Evolutionary conservation across 345 rosid species (phyloP), one percentile per base, ranked within the genome.

Genomic region (Citrus medica): DNA sequence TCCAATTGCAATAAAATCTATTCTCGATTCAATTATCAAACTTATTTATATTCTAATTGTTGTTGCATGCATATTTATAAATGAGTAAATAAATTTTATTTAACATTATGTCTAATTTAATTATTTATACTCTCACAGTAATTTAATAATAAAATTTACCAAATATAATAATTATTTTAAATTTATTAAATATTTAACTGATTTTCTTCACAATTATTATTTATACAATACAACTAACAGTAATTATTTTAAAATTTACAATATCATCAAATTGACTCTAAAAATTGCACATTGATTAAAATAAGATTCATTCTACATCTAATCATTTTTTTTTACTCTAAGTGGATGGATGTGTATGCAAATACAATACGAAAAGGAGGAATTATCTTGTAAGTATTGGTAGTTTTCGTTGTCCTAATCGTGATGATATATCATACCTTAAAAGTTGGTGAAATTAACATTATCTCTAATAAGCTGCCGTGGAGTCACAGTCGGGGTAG

Each of bases 401-500:
- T 76, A 24, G 33, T 22, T 53, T 13, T 46, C 4, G 17, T 46
- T 9, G 79, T 76, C 79, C 3, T 17, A 53, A 67, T 76, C 79
- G 5, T 35, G 72, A 64, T 64, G 71, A 33, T 55, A 66, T 24
- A 19, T 58, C 24, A n/a, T 76, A 67, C 55, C 79, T 51, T 67
- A 35, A 46, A 38, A 32, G 61, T 46, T 22, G 71, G 71, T 75
- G 62, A 5, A 17, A 27, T 75, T 16, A 28, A 30, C 33, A 30
- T 22, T n/a, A 33, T 76, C 71, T 21, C 48, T 51, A 1, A 53
- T 51, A 32, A 24, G 35, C 8, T 4, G 78, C 78, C 64, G 71
- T 35, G 55, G 72, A 76, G 51, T 76, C 72, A 35, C 38, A 76
- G 24, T 76, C 65, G n/a, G 79, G 65, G 35, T 33, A 66, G 63